Base-by-base conservation (phyloP, 306 rosid species). In the Dryas octopetala region DNA sequence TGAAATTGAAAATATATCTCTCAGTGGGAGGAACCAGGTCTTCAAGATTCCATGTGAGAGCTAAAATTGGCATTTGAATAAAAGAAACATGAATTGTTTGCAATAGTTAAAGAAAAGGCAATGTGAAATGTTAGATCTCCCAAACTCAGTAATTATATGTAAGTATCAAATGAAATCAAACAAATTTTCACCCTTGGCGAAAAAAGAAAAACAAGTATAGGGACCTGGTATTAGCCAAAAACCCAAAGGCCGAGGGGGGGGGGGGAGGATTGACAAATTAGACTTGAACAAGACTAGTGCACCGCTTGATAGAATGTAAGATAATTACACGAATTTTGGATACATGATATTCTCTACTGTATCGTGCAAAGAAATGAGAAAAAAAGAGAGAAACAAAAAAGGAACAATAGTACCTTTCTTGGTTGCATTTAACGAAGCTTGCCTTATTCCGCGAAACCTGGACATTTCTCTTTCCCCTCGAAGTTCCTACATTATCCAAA, bases 21-120 rank as follows among this genome's bases (percentile, higher is more conserved):
- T 95, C 98, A 12, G 89, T 62, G 66, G 97, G 98, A 74, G 97
- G 98, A 81, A 92, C 88, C 89, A 89, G 79, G 71, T 95, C 97
- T 43, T 95, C 98, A n/a, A 83, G 63, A 77, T 72, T 95, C 82
- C 96, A 86, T 0, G 97, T 72, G 80, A 95, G 74, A 65, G 84
- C 91, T 90, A 62, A 57, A 53, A 55, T 83, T 79, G 80, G 61
- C 52, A 69, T 78, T 65, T 66, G 15, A 73, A 57, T 16, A 68
- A 59, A 62, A 57, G 43, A 71, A 72, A 62, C 66, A 50, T 4
- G 49, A 52, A 32, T 32, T 32, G 38, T 32, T 32, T 32, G 2
- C 3, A 32, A 32, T 32, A 32, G 38, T 32, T 32, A 32, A 32
- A 32, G 38, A 32, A 32, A 32, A 32, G 38, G 38, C 38, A 32